phyloP scores from a whole-genome alignment of 306 rosid species.

The Ceratonia siliqua region DNA sequence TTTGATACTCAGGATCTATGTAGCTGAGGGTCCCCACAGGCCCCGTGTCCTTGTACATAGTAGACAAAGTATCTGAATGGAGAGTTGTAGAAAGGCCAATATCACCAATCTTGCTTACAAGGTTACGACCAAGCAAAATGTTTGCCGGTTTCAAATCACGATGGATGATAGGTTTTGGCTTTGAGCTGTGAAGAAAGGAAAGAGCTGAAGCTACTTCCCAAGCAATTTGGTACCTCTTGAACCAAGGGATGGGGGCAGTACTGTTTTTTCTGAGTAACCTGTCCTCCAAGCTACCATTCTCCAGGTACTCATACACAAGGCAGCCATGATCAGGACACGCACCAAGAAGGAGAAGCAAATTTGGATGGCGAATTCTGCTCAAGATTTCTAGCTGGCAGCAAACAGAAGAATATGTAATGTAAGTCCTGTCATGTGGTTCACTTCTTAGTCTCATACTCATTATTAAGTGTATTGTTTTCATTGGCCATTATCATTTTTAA shows the following conservation, averaged over 20 bases:
- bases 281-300: conserved; percentile 91
- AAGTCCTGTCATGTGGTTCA: conserved; percentile 22
- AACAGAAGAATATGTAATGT: conserved; percentile 28
- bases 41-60: conserved; percentile 53
- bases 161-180: conserved; percentile 89
- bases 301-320: conserved; percentile 92
- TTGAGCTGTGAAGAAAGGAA: conserved; percentile 80
- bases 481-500: not conserved
- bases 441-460: conserved; percentile 1
- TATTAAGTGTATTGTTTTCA: not conserved
- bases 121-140: conserved; percentile 83
- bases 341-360: conserved; percentile 92
- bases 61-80: conserved; percentile 58
- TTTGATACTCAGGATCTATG: conserved; percentile 96
- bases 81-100: conserved; percentile 83
- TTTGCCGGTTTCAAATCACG: conserved; percentile 96
- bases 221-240: conserved; percentile 85
- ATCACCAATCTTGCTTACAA: conserved; percentile 92
- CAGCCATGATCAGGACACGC: conserved; percentile 84
- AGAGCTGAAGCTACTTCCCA: conserved; percentile 97
- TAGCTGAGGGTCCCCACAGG: conserved; percentile 91
- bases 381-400: conserved; percentile 73
- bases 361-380: conserved; percentile 89
- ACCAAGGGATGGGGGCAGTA: conserved; percentile 82
- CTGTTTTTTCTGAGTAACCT: conserved; percentile 56